phyloP scores from a whole-genome alignment of 495 filamentous ascomycete genomes.

The Staphylotrichum tortipilum region DNA sequence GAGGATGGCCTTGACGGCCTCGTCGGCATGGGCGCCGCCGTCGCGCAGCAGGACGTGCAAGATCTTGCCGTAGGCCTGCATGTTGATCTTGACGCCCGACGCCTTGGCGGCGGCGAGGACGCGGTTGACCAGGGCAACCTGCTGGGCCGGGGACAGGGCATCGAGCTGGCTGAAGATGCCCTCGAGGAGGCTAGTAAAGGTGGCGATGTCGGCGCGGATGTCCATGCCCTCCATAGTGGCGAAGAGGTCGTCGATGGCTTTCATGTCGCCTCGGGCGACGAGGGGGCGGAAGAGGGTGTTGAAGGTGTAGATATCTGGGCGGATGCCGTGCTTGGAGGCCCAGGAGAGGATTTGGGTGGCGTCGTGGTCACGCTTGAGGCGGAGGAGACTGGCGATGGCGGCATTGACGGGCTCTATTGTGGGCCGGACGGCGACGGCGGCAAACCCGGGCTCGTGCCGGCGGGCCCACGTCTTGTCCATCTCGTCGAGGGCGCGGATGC shows the following conservation, averaged over 20 bases:
- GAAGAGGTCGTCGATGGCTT: conserved; percentile 35
- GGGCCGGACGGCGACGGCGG: conserved; percentile 42
- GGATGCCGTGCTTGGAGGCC: conserved; percentile 48
- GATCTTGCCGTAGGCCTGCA: conserved; percentile 52
- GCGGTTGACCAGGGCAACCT: conserved; percentile 24
- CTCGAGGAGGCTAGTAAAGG: conserved; percentile 38
- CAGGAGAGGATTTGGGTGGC: conserved; percentile 48
- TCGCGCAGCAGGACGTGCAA: conserved; percentile 51
- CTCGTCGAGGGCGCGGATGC: conserved; percentile 49
- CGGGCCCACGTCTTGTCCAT: conserved; percentile 48
- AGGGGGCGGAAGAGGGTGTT: conserved; percentile 55
- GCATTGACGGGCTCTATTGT: conserved; percentile 56
- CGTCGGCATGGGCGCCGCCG: conserved; percentile 32
- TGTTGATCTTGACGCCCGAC: conserved; percentile 45
- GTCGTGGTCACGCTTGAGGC: conserved; percentile 20
- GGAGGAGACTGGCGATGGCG: conserved; percentile 38
- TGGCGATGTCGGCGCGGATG: conserved; percentile 31
- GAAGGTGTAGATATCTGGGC: conserved; percentile 55
- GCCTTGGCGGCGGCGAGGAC: conserved; percentile 47
- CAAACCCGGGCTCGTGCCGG: conserved; percentile 21
- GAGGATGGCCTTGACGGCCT: conserved; percentile 51
- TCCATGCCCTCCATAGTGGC: conserved; percentile 26
- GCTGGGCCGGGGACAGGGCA: conserved; percentile 17
- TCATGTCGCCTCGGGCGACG: conserved; percentile 36
- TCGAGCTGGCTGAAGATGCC: conserved; percentile 22